A percentile compares a stretch with the other conserved stretches of the same genome.
Conservation (phyloP, 148 eudicot genomes). For the Oxyria digyna region DNA sequence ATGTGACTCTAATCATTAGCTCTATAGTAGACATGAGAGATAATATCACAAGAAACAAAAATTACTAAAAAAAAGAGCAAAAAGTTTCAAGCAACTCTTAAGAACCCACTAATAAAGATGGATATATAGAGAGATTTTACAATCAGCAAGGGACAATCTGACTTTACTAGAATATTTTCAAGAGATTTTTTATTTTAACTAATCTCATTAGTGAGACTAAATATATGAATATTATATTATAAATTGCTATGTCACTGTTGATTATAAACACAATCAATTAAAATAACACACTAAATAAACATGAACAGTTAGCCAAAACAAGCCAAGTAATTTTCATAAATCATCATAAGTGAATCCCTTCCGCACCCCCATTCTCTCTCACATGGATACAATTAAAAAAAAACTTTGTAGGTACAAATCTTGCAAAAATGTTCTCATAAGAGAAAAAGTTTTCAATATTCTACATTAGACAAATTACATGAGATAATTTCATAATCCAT, state of each 20-base stretch:
- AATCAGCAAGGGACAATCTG: constrained; percentile 40
- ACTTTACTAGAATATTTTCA: too few species aligned
- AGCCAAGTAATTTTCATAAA: constrained; percentile 12
- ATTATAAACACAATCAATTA: constrained; percentile 21
- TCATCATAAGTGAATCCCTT: constrained; percentile 18
- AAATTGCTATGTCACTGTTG: too few species aligned
- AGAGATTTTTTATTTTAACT: constrained; percentile 39
- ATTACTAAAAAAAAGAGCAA: constrained; percentile 3
- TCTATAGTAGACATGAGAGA: not conserved
- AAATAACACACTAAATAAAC: constrained; percentile 14
- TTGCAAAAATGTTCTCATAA: constrained; percentile 5
- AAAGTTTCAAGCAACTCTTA: constrained; percentile 18
- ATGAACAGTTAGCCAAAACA: constrained; percentile 20
- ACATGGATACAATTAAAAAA: not conserved
- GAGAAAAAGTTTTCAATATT: too few species aligned
- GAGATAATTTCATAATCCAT: too few species aligned
- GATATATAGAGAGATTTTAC: too few species aligned
- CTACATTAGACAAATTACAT: too few species aligned
- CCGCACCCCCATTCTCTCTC: not conserved
- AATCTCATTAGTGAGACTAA: too few species aligned
- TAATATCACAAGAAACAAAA: not conserved
- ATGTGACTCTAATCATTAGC: constrained; percentile 2
- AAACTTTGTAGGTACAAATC: constrained; percentile 13
- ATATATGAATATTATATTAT: too few species aligned
- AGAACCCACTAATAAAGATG: constrained; percentile 12